phyloP scores from a whole-genome alignment of 257 asterid species.

The Penstemon newberryi region DNA sequence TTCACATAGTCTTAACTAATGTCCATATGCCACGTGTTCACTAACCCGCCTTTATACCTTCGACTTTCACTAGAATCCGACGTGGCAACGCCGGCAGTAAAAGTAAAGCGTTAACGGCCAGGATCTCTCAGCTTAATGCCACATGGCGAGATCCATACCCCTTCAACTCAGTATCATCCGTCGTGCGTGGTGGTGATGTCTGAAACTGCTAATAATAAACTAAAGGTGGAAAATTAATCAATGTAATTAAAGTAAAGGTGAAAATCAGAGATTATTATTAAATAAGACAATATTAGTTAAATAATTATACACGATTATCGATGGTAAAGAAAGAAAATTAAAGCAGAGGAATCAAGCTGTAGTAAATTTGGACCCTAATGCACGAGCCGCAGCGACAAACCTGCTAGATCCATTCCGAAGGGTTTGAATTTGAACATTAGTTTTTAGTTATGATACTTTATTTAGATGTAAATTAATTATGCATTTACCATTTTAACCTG shows the following conservation, averaged over 20 bases:
- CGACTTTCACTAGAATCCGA: neutral
- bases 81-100: slow-evolving; percentile 29
- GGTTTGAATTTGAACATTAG: slow-evolving; percentile 25
- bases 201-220: slow-evolving; percentile 15
- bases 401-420: slow-evolving; percentile 52
- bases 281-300: neutral
- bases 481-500: too few relatives aligned
- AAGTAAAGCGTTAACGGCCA: neutral
- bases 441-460: neutral
- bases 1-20: neutral
- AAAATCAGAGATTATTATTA: slow-evolving; percentile 17
- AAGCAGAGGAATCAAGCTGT: slow-evolving; percentile 41
- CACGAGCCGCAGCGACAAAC: slow-evolving; percentile 55
- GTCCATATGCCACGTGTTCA: slow-evolving; percentile 10
- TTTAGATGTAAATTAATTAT: too few relatives aligned
- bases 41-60: neutral
- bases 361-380: slow-evolving; percentile 48
- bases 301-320: slow-evolving; percentile 35
- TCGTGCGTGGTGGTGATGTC: slow-evolving; percentile 43
- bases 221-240: neutral
- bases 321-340: slow-evolving; percentile 23
- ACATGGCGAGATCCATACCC: slow-evolving; percentile 14
- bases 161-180: slow-evolving; percentile 35
- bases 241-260: neutral
- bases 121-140: too few relatives aligned